These are phyloP conservation scores for Mycogone perniciosa DNA, from an alignment of 2,329 filamentous ascomycete genomes.

Conservation along the genomic window DNA sequence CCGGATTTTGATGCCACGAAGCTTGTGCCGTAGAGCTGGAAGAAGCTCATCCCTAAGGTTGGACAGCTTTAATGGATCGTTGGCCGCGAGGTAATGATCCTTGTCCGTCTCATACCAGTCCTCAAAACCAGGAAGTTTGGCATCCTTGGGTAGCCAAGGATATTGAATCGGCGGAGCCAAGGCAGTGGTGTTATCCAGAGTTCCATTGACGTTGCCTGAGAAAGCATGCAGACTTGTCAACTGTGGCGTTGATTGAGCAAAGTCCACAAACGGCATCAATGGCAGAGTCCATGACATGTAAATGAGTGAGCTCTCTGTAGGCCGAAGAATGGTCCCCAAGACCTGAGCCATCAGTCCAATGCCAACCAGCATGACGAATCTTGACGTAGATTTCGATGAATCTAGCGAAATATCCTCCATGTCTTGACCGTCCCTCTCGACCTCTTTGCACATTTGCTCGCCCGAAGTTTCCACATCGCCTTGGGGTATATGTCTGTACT, in stretches of 20 bases:
- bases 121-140: constrained; percentile 18
- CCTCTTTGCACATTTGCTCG: constrained; percentile 4
- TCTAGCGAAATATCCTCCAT: not conserved
- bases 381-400: constrained; percentile 11
- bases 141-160: constrained; percentile 24
- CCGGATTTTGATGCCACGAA: constrained; percentile 29
- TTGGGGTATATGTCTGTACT: constrained; percentile 16
- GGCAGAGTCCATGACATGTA: constrained; percentile 31
- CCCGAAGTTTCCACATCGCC: constrained; percentile 18
- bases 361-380: constrained; percentile 2
- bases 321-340: constrained; percentile 20
- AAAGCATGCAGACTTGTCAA: constrained; percentile 20
- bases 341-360: constrained; percentile 17
- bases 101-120: constrained; percentile 22
- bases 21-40: constrained; percentile 18
- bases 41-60: constrained; percentile 32
- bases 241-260: constrained; percentile 21
- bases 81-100: constrained; percentile 28
- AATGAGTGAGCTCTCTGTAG: constrained; percentile 24
- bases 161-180: constrained; percentile 15
- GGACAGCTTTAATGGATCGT: constrained; percentile 34
- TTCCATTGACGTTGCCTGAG: constrained; percentile 17
- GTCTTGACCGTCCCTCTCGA: constrained; percentile 6
- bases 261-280: constrained; percentile 29
- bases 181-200: constrained; percentile 26